Evolutionary conservation across 768 basidiomycete genomes (phyloP).

Genomic region (Myochromella boudieri): DNA sequence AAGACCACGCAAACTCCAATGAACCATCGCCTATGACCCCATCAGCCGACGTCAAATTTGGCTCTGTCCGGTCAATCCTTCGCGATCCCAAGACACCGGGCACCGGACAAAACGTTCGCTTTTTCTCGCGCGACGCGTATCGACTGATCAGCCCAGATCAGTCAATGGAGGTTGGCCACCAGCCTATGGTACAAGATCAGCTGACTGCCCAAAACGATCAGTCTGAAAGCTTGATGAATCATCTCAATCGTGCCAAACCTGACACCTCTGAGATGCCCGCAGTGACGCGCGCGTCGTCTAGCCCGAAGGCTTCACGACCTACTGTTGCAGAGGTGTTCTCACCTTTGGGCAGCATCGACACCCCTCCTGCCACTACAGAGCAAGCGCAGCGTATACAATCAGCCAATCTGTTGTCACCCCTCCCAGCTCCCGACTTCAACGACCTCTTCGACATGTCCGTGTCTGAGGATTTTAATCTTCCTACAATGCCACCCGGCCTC

Average conservation of each 20-base stretch:
- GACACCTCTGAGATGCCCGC: slow-evolving; percentile 27
- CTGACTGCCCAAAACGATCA: slow-evolving; percentile 19
- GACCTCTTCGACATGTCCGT: slow-evolving; percentile 62
- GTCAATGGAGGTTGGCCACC: slow-evolving; percentile 44
- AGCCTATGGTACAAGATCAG: slow-evolving; percentile 26
- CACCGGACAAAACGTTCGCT: slow-evolving; percentile 77
- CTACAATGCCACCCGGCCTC: slow-evolving; percentile 45
- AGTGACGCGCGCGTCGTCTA: slow-evolving; percentile 30
- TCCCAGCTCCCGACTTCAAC: slow-evolving; percentile 43
- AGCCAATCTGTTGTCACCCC: slow-evolving; percentile 32
- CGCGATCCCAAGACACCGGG: slow-evolving; percentile 71
- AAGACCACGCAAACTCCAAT: slow-evolving; percentile 18
- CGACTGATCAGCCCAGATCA: slow-evolving; percentile 65
- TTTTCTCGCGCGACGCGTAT: slow-evolving; percentile 71
- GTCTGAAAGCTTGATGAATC: slow-evolving; percentile 27
- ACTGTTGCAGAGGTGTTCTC: slow-evolving; percentile 53
- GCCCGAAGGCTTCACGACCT: slow-evolving; percentile 39
- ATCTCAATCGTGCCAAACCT: slow-evolving; percentile 26
- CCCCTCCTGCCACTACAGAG: slow-evolving; percentile 9
- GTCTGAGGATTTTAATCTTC: slow-evolving; percentile 54
- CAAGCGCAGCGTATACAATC: slow-evolving; percentile 24
- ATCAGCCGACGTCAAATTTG: slow-evolving; percentile 35
- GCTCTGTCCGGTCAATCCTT: slow-evolving; percentile 70
- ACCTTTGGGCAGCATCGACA: slow-evolving; percentile 28
- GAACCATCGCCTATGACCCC: slow-evolving; percentile 25